These are phyloP conservation scores for Ophiostoma triangulosporum DNA, from an alignment of 2,329 filamentous ascomycete species.

Conservation along the genomic window DNA sequence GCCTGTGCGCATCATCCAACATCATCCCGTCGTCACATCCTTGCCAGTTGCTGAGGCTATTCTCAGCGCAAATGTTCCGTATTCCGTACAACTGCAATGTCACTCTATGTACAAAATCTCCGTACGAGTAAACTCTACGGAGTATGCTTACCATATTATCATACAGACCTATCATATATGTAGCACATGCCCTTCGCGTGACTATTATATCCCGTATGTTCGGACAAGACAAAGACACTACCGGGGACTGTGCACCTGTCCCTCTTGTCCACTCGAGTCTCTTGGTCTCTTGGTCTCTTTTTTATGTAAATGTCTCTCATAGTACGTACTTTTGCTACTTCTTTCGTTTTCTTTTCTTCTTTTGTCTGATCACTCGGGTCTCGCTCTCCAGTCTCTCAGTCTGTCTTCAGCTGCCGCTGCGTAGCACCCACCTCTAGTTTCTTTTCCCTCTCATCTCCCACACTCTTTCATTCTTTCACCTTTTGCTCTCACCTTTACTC, in stretches of 20 bases:
- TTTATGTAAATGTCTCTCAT: neutral
- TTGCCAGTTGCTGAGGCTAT: no score
- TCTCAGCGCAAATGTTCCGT: no score
- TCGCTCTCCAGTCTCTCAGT: neutral
- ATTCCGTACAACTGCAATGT: no score
- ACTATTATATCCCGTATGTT: neutral
- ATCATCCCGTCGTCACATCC: neutral
- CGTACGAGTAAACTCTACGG: no score
- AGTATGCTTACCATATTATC: no score
- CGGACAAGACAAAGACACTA: neutral
- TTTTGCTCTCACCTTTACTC: neutral
- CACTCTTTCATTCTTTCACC: neutral
- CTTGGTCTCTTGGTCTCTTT: no score
- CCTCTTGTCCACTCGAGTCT: neutral
- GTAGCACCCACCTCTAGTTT: no score
- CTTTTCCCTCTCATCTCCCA: neutral
- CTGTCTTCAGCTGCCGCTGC: neutral
- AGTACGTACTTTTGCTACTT: neutral
- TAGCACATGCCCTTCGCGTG: neutral
- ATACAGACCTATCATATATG: no score
- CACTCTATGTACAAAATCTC: no score
- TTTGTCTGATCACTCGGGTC: neutral
- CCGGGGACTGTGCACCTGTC: neutral
- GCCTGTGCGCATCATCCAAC: neutral
- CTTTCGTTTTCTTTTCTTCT: neutral